These are phyloP conservation scores for Colletotrichum simmondsii DNA, from an alignment of 2,329 filamentous ascomycete genomes.

Conservation along the genomic window DNA sequence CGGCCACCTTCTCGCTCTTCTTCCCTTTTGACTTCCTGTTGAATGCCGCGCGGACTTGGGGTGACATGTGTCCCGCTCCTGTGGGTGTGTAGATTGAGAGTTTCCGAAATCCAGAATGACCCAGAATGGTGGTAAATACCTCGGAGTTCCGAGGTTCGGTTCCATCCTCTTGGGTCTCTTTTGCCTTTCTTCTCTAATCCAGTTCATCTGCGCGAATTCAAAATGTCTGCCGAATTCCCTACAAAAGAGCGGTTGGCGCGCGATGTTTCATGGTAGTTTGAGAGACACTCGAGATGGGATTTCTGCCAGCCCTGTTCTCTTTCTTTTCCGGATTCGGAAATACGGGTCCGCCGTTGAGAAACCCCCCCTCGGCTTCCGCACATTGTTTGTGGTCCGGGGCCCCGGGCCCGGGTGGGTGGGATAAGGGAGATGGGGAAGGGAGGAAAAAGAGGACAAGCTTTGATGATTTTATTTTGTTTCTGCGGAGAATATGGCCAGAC, in stretches of 20 bases:
- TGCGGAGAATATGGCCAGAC: background rate
- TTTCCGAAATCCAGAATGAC: background rate
- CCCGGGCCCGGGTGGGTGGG: background rate
- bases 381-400: background rate
- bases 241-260: too few relatives aligned
- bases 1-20: too few relatives aligned
- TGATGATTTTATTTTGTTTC: background rate
- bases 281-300: background rate
- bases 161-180: background rate
- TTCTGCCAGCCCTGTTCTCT: background rate
- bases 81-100: background rate
- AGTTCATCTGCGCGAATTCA: too few relatives aligned
- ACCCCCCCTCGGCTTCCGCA: background rate
- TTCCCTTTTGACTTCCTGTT: background rate
- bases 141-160: background rate
- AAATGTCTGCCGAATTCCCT: fast-evolving
- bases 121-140: background rate
- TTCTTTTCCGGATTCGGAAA: background rate
- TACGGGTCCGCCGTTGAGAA: background rate
- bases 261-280: background rate
- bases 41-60: background rate
- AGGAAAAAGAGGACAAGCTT: background rate
- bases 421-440: too few relatives aligned
- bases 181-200: too few relatives aligned
- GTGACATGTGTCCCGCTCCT: background rate